phyloP scores from a whole-genome alignment of 2,329 filamentous ascomycete species.

The Cucurbitaria berberidis region DNA sequence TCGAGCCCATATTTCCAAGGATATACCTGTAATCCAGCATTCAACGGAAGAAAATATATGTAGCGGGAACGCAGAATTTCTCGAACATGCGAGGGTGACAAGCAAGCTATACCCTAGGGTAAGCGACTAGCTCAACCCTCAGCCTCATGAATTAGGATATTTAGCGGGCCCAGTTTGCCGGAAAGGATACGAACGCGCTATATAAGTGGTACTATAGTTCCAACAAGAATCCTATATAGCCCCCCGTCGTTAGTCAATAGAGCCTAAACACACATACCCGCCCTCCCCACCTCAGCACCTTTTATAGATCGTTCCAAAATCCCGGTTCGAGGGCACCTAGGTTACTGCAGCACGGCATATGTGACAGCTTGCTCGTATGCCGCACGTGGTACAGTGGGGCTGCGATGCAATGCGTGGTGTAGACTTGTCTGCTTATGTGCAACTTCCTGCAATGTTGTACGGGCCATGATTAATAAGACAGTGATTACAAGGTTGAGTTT shows the following conservation, averaged over 20 bases:
- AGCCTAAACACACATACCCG: background rate
- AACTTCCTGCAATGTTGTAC: background rate
- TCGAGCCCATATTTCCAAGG: background rate
- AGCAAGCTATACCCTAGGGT: background rate
- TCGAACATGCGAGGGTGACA: background rate
- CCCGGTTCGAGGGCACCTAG: background rate
- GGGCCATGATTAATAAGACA: no score
- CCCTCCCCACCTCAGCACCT: background rate
- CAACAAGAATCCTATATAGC: background rate
- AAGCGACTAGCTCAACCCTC: no score
- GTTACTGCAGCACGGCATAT: background rate
- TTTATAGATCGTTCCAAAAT: background rate
- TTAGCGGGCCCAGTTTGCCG: background rate
- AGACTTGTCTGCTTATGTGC: background rate
- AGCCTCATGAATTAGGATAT: background rate
- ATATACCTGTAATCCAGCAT: background rate
- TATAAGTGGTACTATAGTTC: background rate
- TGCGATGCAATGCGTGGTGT: background rate
- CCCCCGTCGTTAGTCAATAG: background rate
- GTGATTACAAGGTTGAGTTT: no score
- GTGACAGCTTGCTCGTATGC: background rate
- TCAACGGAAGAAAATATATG: slow-evolving; percentile 10
- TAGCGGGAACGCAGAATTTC: slow-evolving; percentile 1
- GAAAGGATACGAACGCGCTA: background rate
- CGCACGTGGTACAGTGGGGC: no score